Evolutionary conservation across 164 flowering plant species (phyloP).

Genomic region (Paratinospora sagittata): DNA sequence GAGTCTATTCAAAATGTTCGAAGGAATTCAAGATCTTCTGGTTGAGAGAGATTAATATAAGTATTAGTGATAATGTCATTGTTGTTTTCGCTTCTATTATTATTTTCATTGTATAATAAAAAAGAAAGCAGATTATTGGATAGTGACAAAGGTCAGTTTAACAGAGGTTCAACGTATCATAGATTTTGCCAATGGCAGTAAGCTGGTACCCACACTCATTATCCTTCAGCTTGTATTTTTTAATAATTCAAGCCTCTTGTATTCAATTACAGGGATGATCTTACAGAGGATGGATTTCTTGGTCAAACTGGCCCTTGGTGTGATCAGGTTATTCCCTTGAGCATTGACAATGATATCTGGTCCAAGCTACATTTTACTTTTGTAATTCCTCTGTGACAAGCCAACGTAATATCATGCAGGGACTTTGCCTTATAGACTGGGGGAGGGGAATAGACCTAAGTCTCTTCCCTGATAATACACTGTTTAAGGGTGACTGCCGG

Average conservation of each 20-base stretch:
- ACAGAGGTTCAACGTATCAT: too few species aligned
- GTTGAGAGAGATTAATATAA: too few species aligned
- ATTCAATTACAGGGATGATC: conserved; percentile 47
- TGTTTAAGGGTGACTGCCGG: conserved; percentile 70
- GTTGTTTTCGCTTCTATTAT: too few species aligned
- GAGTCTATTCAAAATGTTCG: too few species aligned
- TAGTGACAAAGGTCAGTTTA: too few species aligned
- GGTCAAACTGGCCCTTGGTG: conserved; percentile 66
- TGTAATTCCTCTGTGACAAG: neutral
- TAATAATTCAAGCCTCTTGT: neutral
- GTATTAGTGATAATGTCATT: too few species aligned
- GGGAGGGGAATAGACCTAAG: conserved; percentile 83
- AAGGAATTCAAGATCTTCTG: too few species aligned
- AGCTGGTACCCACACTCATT: neutral
- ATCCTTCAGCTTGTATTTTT: neutral
- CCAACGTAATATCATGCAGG: conserved; percentile 41
- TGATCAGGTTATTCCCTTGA: conserved; percentile 56
- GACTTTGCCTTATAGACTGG: conserved; percentile 98
- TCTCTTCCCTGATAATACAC: conserved; percentile 57
- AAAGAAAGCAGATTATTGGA: too few species aligned
- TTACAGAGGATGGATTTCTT: conserved; percentile 45
- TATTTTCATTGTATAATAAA: too few species aligned
- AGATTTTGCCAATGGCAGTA: too few species aligned
- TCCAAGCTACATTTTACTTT: neutral
- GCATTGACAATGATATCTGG: neutral